A percentile compares a stretch with the other conserved stretches of the same genome.
These are phyloP conservation scores for Didymella arachidicola DNA, from an alignment of 2,329 filamentous ascomycete species.

Conservation along the genomic window DNA sequence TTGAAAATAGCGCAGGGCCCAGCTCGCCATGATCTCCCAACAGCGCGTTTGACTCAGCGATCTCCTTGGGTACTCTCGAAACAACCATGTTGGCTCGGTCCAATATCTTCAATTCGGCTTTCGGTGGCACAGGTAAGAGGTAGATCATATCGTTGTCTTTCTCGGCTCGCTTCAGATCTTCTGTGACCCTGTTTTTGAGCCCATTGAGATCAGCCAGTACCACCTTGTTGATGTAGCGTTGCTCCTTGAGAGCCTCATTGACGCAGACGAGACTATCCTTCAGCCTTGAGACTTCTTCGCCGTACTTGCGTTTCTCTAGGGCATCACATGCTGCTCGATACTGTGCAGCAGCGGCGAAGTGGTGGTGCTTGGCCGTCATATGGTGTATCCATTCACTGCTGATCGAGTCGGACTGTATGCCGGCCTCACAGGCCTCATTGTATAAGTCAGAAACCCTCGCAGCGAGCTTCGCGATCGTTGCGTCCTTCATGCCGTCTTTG, in stretches of 20 bases:
- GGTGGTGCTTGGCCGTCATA: slow-evolving; percentile 94
- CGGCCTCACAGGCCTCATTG: slow-evolving; percentile 80
- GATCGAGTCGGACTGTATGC: slow-evolving; percentile 86
- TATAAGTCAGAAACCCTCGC: slow-evolving; percentile 93
- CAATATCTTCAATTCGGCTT: slow-evolving; percentile 84
- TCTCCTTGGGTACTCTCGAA: slow-evolving; percentile 78
- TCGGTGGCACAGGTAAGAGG: slow-evolving; percentile 83
- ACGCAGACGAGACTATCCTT: slow-evolving; percentile 83
- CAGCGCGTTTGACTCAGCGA: slow-evolving; percentile 79
- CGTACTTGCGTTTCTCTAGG: slow-evolving; percentile 91
- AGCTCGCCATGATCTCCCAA: slow-evolving; percentile 82
- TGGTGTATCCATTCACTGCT: slow-evolving; percentile 98
- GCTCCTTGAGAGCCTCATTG: slow-evolving; percentile 85
- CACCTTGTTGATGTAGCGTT: slow-evolving; percentile 78
- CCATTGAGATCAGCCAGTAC: slow-evolving; percentile 84
- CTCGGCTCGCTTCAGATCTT: slow-evolving; percentile 90
- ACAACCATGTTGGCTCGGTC: slow-evolving; percentile 90
- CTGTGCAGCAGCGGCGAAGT: slow-evolving; percentile 95
- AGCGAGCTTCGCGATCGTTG: slow-evolving; percentile 87
- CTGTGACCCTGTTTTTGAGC: slow-evolving; percentile 80
- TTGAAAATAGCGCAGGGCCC: slow-evolving; percentile 84
- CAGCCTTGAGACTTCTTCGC: slow-evolving; percentile 90
- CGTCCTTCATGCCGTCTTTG: slow-evolving; percentile 91
- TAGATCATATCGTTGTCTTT: slow-evolving; percentile 98
- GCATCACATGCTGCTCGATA: slow-evolving; percentile 90